A percentile compares a stretch with the other conserved stretches of the same genome.
These are phyloP conservation scores for Podospora tetraspora DNA, from an alignment of 495 filamentous ascomycete species.

Conservation along the genomic window DNA sequence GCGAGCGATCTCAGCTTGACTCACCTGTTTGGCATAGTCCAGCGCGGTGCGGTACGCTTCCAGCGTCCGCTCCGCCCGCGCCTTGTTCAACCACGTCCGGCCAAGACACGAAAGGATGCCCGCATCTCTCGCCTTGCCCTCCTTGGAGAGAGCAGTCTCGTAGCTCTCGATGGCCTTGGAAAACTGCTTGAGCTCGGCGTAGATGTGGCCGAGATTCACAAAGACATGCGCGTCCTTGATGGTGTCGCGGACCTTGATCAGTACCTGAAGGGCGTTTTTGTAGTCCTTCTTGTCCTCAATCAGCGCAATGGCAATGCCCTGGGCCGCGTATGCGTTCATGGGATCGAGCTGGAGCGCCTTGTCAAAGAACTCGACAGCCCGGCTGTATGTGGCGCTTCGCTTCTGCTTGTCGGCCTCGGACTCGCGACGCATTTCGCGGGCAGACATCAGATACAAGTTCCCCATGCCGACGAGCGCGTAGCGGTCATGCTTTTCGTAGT, in stretches of 20 bases:
- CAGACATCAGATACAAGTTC: slow-evolving; percentile 78
- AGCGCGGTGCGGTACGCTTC: slow-evolving; percentile 79
- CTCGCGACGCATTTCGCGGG: slow-evolving; percentile 88
- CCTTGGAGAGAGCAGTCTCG: slow-evolving; percentile 80
- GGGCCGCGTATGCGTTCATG: slow-evolving; percentile 91
- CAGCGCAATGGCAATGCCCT: slow-evolving; percentile 89
- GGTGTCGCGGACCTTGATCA: slow-evolving; percentile 82
- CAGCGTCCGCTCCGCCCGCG: slow-evolving; percentile 71
- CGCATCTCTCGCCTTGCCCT: slow-evolving; percentile 67
- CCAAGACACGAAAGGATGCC: slow-evolving; percentile 85
- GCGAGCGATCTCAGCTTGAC: slow-evolving; percentile 5
- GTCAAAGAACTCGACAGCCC: slow-evolving; percentile 96
- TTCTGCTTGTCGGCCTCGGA: slow-evolving; percentile 86
- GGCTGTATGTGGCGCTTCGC: slow-evolving; percentile 75
- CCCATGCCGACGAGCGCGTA: slow-evolving; percentile 96
- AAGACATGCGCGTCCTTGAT: slow-evolving; percentile 80
- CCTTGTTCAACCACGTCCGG: slow-evolving; percentile 86
- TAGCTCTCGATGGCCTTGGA: slow-evolving; percentile 88
- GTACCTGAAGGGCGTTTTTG: slow-evolving; percentile 71
- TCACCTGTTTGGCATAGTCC: slow-evolving; percentile 74
- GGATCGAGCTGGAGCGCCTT: slow-evolving; percentile 90
- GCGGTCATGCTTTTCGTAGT: slow-evolving; percentile 92
- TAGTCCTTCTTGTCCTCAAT: slow-evolving; percentile 89
- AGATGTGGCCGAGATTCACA: slow-evolving; percentile 89
- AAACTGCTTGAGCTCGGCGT: slow-evolving; percentile 82